These are phyloP conservation scores for Fraxinus excelsior DNA, from an alignment of 257 asterid genomes.

Conservation along the genomic window DNA sequence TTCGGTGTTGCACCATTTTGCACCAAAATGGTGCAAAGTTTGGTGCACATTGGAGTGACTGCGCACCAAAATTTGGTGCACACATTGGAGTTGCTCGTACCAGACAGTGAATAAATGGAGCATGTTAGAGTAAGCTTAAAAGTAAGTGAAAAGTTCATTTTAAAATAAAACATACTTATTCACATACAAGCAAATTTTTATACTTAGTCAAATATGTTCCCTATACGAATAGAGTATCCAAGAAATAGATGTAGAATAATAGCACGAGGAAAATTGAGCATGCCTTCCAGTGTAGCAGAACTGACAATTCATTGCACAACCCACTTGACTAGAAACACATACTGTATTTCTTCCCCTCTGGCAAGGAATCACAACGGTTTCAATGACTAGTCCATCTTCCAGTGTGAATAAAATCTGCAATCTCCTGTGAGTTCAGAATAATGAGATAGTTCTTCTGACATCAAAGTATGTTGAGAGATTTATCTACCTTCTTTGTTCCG, in stretches of 20 bases:
- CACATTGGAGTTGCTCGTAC: too few relatives aligned
- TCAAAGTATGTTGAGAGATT: slow-evolving; percentile 19
- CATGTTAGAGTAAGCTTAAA: not conserved
- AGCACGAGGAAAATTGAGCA: slow-evolving; percentile 14
- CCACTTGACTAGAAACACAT: slow-evolving; percentile 99
- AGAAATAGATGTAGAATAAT: not conserved
- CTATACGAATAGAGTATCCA: not conserved
- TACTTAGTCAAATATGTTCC: not conserved
- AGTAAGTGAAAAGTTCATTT: not conserved
- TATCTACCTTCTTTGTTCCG: slow-evolving; percentile 91
- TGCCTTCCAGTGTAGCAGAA: slow-evolving; percentile 99
- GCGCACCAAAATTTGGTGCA: too few relatives aligned
- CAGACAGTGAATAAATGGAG: not conserved
- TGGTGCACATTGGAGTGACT: too few relatives aligned
- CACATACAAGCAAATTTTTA: not conserved
- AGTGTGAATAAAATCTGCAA: slow-evolving; percentile 85
- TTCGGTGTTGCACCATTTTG: too few relatives aligned
- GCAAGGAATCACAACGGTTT: slow-evolving; percentile 94
- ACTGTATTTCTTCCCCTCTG: slow-evolving; percentile 85
- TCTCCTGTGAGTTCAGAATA: slow-evolving; percentile 71
- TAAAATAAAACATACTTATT: not conserved
- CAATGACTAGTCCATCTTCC: slow-evolving; percentile 86
- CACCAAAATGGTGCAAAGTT: too few relatives aligned
- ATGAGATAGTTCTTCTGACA: slow-evolving; percentile 54
- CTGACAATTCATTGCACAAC: slow-evolving; percentile 97